Base-by-base conservation (phyloP, 129 eudicot species). In the Tagetes erecta region DNA sequence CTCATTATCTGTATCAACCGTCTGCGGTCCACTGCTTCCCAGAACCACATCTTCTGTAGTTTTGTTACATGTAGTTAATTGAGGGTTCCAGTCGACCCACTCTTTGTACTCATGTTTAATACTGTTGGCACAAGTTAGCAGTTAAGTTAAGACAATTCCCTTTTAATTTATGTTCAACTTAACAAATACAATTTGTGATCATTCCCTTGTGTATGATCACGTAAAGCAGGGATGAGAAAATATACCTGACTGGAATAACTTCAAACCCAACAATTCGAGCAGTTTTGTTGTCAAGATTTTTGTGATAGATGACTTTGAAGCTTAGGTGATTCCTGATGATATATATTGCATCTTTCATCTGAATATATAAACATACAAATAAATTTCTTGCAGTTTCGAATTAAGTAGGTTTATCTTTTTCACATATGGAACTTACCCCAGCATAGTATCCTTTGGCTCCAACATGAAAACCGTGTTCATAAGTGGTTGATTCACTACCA, bases 221-320 rank as follows among this genome's bases (percentile, higher is more conserved):
- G 20, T 7, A 46, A 9, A 64, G 42, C 39, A 70, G 33, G 62
- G 27, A 64, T 3, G 64, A 13, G 70, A 11, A 65, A 51, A 59
- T 31, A 64, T 64, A 89, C 97, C 97, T 92, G 96, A 67, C 67
- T 34, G 97, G 97, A 71, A 88, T 75, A 76, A 92, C 97, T 83
- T 92, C 97, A 87, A 92, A 92, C 59, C 96, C 96, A 60, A 92
- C 96, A 75, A 92, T 89, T 77, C 96, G 87, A 75, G 91, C 89
- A 73, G 91, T 72, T 78, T 82, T 86, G 46, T 88, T 83, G 55
- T 87, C 96, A 30, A 62, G 83, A 80, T 92, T 91, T 77, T 67
- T 89, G 81, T 92, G 97, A 69, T 80, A 92, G 88, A 89, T 85
- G 66, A 92, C 94, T 82, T 82, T 85, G 83, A 92, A 92, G 74